Percentiles rank a stretch among this genome's conserved stretches.
These are phyloP conservation scores for Pseudocercospora macadamiae DNA, from an alignment of 2,329 filamentous ascomycete species.

Conservation along the genomic window DNA sequence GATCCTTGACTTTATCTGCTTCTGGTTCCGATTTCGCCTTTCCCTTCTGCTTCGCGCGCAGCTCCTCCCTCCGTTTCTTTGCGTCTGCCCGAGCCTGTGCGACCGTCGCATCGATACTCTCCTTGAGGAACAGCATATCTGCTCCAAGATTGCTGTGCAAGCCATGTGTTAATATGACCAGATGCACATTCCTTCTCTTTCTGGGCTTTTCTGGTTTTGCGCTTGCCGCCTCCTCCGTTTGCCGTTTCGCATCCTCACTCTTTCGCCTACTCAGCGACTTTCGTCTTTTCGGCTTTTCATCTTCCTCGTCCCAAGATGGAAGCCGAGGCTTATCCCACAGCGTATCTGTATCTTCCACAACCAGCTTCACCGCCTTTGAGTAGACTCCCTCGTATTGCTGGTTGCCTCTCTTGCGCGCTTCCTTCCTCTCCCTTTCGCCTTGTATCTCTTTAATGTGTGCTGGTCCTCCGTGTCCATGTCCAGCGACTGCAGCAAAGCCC, in stretches of 20 bases:
- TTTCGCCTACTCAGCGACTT: conserved; percentile 23
- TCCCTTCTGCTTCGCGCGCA: conserved; percentile 20
- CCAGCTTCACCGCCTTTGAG: conserved; percentile 75
- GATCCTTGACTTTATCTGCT: conserved; percentile 19
- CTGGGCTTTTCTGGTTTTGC: conserved; percentile 38
- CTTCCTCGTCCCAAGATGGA: conserved; percentile 61
- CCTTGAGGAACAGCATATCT: conserved; percentile 96
- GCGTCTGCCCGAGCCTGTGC: conserved; percentile 73
- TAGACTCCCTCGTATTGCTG: conserved; percentile 76
- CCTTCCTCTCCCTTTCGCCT: conserved; percentile 47
- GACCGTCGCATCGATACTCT: conserved; percentile 87
- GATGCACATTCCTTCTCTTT: conserved; percentile 78
- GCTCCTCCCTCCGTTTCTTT: conserved; percentile 58
- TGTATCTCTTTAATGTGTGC: conserved; percentile 79
- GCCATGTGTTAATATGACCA: conserved; percentile 92
- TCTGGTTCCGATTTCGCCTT: conserved; percentile 16
- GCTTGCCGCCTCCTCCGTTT: conserved; percentile 19
- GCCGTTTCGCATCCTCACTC: conserved; percentile 24
- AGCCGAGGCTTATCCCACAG: conserved; percentile 92
- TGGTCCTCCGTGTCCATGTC: conserved; percentile 57
- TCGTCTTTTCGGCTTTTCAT: conserved; percentile 26
- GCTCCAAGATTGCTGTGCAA: conserved; percentile 93
- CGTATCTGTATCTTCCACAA: conserved; percentile 83
- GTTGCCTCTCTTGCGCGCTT: conserved; percentile 63
- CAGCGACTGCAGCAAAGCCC: conserved; percentile 61